Conservation (phyloP, 2,329 filamentous ascomycete genomes). For the Byssochlamys sp. region DNA sequence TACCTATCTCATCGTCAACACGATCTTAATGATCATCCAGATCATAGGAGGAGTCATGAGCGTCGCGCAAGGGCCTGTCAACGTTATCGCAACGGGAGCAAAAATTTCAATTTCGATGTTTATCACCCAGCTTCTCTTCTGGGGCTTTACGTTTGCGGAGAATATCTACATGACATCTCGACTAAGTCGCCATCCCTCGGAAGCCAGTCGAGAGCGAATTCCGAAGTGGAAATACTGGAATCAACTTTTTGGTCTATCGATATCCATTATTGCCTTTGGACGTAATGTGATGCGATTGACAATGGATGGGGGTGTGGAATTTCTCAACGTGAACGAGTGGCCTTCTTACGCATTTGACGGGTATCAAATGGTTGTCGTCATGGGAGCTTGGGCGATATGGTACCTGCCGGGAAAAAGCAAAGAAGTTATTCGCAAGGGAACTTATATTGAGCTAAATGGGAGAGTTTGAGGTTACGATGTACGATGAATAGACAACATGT, state of each 20-base stretch:
- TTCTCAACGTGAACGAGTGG: conserved; percentile 7
- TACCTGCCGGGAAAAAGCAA: conserved; percentile 4
- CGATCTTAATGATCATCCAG: not conserved
- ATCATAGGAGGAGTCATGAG: not conserved
- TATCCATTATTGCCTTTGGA: conserved; percentile 4
- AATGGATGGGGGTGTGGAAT: conserved; percentile 4
- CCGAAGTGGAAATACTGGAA: not conserved
- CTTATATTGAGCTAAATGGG: not conserved
- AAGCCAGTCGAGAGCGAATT: not conserved
- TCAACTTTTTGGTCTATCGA: not conserved
- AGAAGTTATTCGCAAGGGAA: not conserved
- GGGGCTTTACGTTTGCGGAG: not conserved
- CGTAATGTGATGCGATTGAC: conserved; percentile 8
- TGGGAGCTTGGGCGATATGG: conserved; percentile 6
- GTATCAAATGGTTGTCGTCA: conserved; percentile 6
- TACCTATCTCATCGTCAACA: not conserved
- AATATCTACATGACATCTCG: not conserved
- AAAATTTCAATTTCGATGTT: not conserved
- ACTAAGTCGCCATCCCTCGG: not conserved
- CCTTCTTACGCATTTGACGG: conserved; percentile 7
- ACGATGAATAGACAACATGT: not conserved
- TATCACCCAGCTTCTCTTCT: not conserved
- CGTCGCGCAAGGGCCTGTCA: not conserved
- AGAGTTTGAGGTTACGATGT: not conserved
- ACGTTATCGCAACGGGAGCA: not conserved